Evolutionary conservation across 2,329 filamentous ascomycete genomes (phyloP), one percentile per base, ranked within the genome.

Genomic region (Pleomassaria siparia): DNA sequence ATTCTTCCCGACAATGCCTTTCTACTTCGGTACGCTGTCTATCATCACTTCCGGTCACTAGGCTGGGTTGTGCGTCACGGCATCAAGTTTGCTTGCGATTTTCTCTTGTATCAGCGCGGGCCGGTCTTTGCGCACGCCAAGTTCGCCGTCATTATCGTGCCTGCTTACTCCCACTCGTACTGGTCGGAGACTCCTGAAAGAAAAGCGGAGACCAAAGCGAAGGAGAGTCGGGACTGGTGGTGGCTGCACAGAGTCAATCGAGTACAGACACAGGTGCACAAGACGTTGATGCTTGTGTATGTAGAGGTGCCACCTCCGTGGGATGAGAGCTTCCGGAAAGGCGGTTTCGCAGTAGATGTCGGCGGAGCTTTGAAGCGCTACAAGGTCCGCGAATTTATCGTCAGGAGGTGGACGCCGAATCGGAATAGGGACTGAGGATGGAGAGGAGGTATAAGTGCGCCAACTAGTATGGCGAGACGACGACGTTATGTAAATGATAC

Each of bases 71-170:
- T 95, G 0, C 86, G 95, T 12, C 85, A 88, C 4, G 95, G 94
- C 28, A 86, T 95, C 67, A 99, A 99, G 66, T 99, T 99, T 60
- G 89, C 89, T 18, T 88, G 91, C 9, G 94, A 99, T 70, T 96
- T 89, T 76, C 76, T 99, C n/a, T 80, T 99, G 7, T 99, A 99
- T 72, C 86, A 90, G 47, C 86, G 91, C 16, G 94, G 94, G 0
- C 94, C 94, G 0, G 92, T 94, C 0, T 97, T 99, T 69, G 85
- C 90, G 18, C 94, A 99, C 66, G 94, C 94, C 18, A 91, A 97
- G 64, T 99, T 96, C 65, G 91, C 89, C 0, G 74, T 96, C 35
- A 78, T 92, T 20, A 83, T 99, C 32, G 67, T 97, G 3, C 92
- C 94, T 0, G 86, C 90, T 0, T 97, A 95, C 65, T 85, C 73